Percentiles rank a stretch among this genome's conserved stretches.
phyloP scores from a whole-genome alignment of 225 moss, liverwort and hornwort genomes.

The Antitrichia curtipendula region DNA sequence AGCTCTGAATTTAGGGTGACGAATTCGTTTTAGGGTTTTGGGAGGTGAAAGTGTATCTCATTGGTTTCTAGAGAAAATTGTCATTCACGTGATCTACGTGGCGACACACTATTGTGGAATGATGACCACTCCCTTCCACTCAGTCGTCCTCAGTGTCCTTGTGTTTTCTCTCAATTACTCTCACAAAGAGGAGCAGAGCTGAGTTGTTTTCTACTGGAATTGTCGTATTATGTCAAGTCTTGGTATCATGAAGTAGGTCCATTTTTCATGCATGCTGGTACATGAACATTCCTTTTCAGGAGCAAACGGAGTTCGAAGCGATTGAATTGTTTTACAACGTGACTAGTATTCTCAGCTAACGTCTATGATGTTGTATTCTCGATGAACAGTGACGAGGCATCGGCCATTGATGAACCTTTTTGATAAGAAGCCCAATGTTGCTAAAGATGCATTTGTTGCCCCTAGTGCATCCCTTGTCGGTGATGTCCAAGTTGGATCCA shows the following conservation, averaged over 20 bases:
- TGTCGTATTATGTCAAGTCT: background rate
- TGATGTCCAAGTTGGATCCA: slow-evolving; percentile 77
- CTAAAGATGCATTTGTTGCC: slow-evolving; percentile 63
- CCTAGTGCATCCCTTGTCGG: slow-evolving; percentile 94
- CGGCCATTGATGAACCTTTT: slow-evolving; percentile 66
- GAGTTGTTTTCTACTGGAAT: background rate
- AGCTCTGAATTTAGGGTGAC: background rate
- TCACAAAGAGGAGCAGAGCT: background rate
- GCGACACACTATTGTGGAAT: background rate
- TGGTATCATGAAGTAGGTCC: background rate
- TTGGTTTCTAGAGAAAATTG: background rate
- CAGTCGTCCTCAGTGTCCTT: background rate
- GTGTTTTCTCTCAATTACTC: background rate
- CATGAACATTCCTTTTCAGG: background rate
- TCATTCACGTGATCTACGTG: background rate
- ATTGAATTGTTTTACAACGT: background rate
- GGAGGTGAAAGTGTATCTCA: background rate
- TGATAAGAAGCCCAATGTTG: slow-evolving; percentile 66
- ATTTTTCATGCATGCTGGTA: background rate
- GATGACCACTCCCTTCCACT: background rate
- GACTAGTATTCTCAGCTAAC: background rate
- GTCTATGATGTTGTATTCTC: background rate
- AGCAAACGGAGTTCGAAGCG: background rate
- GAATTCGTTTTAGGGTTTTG: background rate
- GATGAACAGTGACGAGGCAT: slow-evolving; percentile 66